Conservation (phyloP, 768 basidiomycete species). For the Amylocystis lapponica region DNA sequence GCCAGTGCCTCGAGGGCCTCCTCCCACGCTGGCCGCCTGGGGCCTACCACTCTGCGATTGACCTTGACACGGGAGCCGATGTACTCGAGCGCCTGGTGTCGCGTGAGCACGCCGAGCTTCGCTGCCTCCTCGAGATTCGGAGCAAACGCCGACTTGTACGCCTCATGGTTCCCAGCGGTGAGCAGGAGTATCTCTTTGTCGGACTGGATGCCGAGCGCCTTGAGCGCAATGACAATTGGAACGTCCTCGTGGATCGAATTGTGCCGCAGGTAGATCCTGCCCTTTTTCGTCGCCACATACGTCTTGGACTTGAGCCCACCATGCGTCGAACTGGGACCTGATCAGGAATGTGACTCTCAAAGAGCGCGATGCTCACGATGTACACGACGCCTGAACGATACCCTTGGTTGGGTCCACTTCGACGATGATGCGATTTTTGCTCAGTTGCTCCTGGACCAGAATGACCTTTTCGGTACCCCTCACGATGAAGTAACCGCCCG, state of each 20-base stretch:
- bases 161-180: constrained; percentile 87
- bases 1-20: constrained; percentile 96
- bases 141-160: constrained; percentile 81
- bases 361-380: constrained; percentile 59
- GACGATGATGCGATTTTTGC: constrained; percentile 98
- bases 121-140: constrained; percentile 93
- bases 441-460: constrained; percentile 95
- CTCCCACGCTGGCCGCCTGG: constrained; percentile 82
- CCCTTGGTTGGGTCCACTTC: constrained; percentile 90
- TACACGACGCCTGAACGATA: constrained; percentile 90
- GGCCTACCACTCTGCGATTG: constrained; percentile 75
- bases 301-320: constrained; percentile 93
- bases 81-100: constrained; percentile 91
- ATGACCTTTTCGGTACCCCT: constrained; percentile 99
- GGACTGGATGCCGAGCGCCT: constrained; percentile 93
- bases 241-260: constrained; percentile 97
- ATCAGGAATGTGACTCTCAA: not conserved
- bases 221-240: constrained; percentile 92
- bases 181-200: constrained; percentile 97
- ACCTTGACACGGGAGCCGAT: constrained; percentile 91
- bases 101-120: constrained; percentile 84
- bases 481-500: constrained; percentile 99
- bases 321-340: constrained; percentile 58
- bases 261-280: constrained; percentile 92
- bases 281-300: constrained; percentile 93